Percentiles rank a stretch among this genome's conserved stretches.
Evolutionary conservation across 306 rosid species (phyloP).

Genomic region (Pachyrhizus erosus): DNA sequence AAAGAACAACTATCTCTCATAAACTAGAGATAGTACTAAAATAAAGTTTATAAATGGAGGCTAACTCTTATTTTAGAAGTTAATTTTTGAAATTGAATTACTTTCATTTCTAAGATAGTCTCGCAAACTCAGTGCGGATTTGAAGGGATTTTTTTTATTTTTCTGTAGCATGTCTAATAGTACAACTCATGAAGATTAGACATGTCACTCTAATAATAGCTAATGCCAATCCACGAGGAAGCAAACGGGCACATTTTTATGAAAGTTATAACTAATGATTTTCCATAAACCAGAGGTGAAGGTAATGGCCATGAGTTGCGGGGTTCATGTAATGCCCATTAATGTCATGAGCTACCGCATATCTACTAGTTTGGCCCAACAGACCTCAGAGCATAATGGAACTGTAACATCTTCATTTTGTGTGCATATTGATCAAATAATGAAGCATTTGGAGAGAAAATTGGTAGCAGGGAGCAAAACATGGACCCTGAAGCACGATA

Average conservation of each 20-base stretch:
- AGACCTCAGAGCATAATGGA: conserved; percentile 36
- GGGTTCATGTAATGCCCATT: background rate
- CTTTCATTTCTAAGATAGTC: no score
- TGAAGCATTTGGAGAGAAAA: conserved; percentile 66
- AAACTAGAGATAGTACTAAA: no score
- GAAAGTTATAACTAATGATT: conserved; percentile 50
- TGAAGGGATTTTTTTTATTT: conserved; percentile 25
- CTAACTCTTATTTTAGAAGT: no score
- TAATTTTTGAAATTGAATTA: no score
- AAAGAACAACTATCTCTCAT: no score
- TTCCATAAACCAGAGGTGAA: background rate
- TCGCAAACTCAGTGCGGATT: conserved; percentile 27
- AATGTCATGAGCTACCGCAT: background rate
- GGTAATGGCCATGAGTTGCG: background rate
- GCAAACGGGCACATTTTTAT: background rate
- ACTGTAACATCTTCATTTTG: conserved; percentile 34
- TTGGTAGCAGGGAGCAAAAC: conserved; percentile 46
- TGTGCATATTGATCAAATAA: conserved; percentile 56
- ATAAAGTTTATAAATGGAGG: no score
- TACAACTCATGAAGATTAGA: conserved; percentile 30
- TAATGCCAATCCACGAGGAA: background rate
- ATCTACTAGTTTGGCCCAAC: background rate
- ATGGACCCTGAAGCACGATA: conserved; percentile 54
- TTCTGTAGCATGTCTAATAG: conserved; percentile 3
- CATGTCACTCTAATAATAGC: no score